Percentiles rank a stretch among this genome's conserved stretches.
These are phyloP conservation scores for Ceratocystis ficicola DNA, from an alignment of 2,329 filamentous ascomycete genomes.

Conservation along the genomic window DNA sequence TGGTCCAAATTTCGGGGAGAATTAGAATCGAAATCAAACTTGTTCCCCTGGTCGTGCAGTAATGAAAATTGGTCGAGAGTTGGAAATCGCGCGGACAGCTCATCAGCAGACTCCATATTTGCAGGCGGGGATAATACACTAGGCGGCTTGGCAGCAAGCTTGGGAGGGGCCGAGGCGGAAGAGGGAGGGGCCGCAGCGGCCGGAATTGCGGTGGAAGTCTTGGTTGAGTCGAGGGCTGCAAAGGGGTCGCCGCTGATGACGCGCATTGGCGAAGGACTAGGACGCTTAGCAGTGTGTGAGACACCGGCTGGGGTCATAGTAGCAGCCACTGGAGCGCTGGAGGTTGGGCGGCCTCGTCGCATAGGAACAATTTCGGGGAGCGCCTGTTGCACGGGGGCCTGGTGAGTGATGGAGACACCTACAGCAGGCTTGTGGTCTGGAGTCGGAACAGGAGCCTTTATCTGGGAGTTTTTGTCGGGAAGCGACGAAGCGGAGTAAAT, in stretches of 20 bases:
- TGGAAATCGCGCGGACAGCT: conserved; percentile 75
- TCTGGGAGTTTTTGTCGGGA: conserved; percentile 45
- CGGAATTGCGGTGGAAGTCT: conserved; percentile 23
- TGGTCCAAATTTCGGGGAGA: conserved; percentile 47
- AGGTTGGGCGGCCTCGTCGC: conserved; percentile 61
- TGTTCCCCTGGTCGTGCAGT: conserved; percentile 68
- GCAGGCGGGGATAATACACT: conserved; percentile 10
- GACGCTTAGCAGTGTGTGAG: conserved; percentile 25
- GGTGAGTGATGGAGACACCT: conserved; percentile 71
- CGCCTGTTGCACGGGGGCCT: conserved; percentile 53
- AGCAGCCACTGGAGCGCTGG: conserved; percentile 25
- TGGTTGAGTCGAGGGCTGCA: conserved; percentile 66
- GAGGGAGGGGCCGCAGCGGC: not conserved
- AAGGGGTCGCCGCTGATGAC: conserved; percentile 72
- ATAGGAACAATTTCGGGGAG: conserved; percentile 89
- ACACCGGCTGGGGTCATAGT: not conserved
- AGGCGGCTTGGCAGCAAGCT: conserved; percentile 9
- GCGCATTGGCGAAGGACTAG: conserved; percentile 56
- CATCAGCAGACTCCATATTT: conserved; percentile 46
- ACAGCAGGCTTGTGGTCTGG: conserved; percentile 45
- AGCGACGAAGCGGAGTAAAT: conserved; percentile 57
- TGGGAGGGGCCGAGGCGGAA: not conserved
- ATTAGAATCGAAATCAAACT: conserved; percentile 67
- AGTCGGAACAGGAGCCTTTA: conserved; percentile 43
- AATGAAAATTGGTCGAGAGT: conserved; percentile 88